A percentile compares a stretch with the other conserved stretches of the same genome.
phyloP scores from a whole-genome alignment of 306 rosid species.

The Corylus heterophylla region DNA sequence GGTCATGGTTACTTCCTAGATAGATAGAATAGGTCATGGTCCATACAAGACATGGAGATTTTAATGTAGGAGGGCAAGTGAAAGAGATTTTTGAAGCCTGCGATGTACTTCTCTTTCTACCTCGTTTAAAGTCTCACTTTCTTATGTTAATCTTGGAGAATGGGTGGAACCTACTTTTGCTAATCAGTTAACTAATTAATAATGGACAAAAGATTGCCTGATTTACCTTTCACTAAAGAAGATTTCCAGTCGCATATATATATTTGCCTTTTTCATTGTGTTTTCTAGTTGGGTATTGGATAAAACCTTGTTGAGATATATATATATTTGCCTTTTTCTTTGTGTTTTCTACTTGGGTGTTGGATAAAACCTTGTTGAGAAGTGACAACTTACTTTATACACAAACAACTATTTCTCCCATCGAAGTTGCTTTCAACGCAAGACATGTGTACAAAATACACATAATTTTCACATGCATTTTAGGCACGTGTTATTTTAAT shows the following conservation, averaged over 20 bases:
- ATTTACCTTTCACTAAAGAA: conserved; percentile 9
- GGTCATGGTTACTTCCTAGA: neutral
- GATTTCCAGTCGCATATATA: neutral
- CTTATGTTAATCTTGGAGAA: neutral
- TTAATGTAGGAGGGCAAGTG: neutral
- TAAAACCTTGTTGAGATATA: conserved; percentile 7
- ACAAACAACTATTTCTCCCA: neutral
- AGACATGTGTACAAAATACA: neutral
- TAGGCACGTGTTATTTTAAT: too few relatives aligned
- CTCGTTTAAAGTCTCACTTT: neutral
- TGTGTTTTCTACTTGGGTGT: neutral
- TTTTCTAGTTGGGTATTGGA: conserved; percentile 7
- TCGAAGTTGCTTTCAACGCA: neutral
- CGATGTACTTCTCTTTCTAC: neutral
- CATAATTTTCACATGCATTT: too few relatives aligned
- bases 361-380: conserved; percentile 14
- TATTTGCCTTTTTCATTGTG: neutral
- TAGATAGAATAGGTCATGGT: too few relatives aligned
- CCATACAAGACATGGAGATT: too few relatives aligned
- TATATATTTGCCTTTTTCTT: neutral
- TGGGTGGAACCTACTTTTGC: neutral
- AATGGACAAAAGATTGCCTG: neutral
- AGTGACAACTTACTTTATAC: neutral
- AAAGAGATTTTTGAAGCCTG: neutral
- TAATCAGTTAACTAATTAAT: neutral